These are phyloP conservation scores for Salix caprea DNA, from an alignment of 345 rosid species.

Conservation along the genomic window DNA sequence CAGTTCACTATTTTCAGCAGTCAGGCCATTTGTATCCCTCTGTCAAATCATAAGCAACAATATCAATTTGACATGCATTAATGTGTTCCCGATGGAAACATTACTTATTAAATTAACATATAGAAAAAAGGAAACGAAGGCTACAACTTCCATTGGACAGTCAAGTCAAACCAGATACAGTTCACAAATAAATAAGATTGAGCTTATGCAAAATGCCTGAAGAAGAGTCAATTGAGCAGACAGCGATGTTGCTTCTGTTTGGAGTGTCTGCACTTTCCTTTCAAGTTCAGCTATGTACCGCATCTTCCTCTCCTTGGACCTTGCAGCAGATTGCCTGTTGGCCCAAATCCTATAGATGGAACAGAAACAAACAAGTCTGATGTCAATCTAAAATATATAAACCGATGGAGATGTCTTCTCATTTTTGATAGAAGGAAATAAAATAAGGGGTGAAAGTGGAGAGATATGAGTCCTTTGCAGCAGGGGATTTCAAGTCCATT, in stretches of 20 bases:
- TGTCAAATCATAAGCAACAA: constrained; percentile 21
- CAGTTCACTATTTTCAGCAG: constrained; percentile 77
- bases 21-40: constrained; percentile 83
- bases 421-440: neutral
- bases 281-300: constrained; percentile 91
- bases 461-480: neutral
- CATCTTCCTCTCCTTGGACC: constrained; percentile 96
- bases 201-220: constrained; percentile 52
- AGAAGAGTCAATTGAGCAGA: constrained; percentile 80
- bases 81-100: neutral
- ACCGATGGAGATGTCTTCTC: neutral
- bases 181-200: neutral
- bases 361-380: neutral
- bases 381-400: neutral
- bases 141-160: neutral
- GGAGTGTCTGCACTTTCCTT: constrained; percentile 80
- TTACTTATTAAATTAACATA: neutral
- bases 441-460: neutral
- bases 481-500: neutral
- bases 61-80: neutral
- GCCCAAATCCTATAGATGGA: constrained; percentile 77
- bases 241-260: constrained; percentile 86
- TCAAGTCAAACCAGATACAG: neutral
- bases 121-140: neutral
- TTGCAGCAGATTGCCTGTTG: constrained; percentile 93